Evolutionary conservation across 768 basidiomycete species (phyloP), one percentile per base, ranked within the genome.

Genomic region (Strobilomyces dryophilus): DNA sequence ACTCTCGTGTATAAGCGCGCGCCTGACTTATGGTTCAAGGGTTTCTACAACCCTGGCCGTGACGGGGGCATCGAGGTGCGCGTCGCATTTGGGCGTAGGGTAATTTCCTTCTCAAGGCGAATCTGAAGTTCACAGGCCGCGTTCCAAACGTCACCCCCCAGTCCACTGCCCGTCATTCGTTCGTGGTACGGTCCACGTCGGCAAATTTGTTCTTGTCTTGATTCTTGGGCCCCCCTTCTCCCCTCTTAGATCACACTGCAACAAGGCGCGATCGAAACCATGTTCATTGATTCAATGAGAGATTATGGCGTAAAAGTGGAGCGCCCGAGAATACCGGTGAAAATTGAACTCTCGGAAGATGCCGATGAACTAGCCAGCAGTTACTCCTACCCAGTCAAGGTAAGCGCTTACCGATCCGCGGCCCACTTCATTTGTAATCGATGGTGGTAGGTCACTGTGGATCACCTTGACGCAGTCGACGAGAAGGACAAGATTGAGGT

Each of bases 1-100:
- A 20, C 6, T 9, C 11, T 49, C 12, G n/a, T 0, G 5, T 17
- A 2, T 4, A 10, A 9, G 18, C 14, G 35, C 8, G 5, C n/a
- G 18, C n/a, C 27, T 46, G 36, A 44, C 26, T 37, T 35, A 11
- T 41, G 36, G 5, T 48, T 32, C 7, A 41, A 90, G 88, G 82
- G 87, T 9, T 89, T 90, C 65, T 90, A 89, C 62, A 85, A 88
- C 58, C 87, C 88, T 4, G 72, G 75, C 20, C 67, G 73, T 1
- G 60, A 76, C 32, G 84, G 84, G 15, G 83, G 77, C 4, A 86
- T 90, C 35, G 77, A 84, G 74, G 87, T 83, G 45, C 36, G 69
- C 37, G 12, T 34, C 9, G 14, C 35, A 3, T 40, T 31, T 11
- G 15, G 18, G 12, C 18, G 17, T 46, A 18, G 4, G 11, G 12